Conservation (phyloP, 2,329 filamentous ascomycete species). For the Onygenales sp. region DNA sequence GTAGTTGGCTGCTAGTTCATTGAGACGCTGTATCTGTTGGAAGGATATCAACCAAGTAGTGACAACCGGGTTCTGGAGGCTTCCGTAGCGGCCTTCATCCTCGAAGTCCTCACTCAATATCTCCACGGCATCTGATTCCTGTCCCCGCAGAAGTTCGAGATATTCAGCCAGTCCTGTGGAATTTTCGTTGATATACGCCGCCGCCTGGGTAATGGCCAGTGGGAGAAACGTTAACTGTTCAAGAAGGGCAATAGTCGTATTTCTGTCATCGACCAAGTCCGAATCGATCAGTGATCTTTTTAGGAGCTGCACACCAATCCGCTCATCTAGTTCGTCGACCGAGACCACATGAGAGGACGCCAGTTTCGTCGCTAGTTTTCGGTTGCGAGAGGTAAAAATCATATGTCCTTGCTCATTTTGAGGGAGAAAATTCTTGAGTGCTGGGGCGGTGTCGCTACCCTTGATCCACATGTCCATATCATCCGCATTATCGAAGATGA, state of each 20-base stretch:
- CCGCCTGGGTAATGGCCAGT: neutral
- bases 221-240: neutral
- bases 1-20: slow-evolving; percentile 25
- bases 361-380: neutral
- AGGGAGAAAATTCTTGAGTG: slow-evolving; percentile 11
- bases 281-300: neutral
- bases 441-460: neutral
- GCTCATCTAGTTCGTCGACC: neutral
- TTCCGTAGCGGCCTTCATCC: slow-evolving; percentile 20
- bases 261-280: neutral
- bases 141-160: neutral
- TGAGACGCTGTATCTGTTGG: slow-evolving; percentile 19
- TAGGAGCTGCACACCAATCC: neutral
- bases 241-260: neutral
- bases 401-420: slow-evolving; percentile 13
- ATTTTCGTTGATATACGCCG: neutral
- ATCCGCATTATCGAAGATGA: slow-evolving; percentile 20
- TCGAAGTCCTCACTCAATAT: slow-evolving; percentile 24
- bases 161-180: neutral
- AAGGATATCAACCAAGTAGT: slow-evolving; percentile 32
- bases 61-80: slow-evolving; percentile 23
- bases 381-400: slow-evolving; percentile 14
- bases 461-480: slow-evolving; percentile 12
- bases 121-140: slow-evolving; percentile 14
- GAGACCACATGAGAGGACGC: neutral